Evolutionary conservation across 2,329 filamentous ascomycete species (phyloP).

Genomic region (Fusarium sarcochroum): DNA sequence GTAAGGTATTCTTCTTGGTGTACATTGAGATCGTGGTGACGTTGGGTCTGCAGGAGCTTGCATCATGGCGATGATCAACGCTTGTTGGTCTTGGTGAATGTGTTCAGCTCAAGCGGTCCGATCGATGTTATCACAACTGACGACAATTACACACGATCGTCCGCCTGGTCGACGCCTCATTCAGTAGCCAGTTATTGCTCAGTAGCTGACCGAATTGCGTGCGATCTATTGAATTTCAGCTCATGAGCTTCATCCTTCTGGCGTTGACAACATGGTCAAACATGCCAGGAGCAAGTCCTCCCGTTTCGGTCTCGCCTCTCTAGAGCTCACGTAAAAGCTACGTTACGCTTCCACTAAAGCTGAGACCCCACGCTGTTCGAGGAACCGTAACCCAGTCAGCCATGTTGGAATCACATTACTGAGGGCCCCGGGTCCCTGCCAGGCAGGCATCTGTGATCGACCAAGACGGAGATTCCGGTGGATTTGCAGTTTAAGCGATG

Average conservation of each 20-base stretch:
- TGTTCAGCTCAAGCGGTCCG: background rate
- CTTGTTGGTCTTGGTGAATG: background rate
- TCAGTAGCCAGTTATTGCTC: conserved; percentile 6
- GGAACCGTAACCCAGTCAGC: conserved; percentile 37
- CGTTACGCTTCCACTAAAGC: conserved; percentile 16
- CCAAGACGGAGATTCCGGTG: conserved; percentile 25
- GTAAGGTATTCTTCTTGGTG: background rate
- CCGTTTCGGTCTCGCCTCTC: conserved; percentile 11
- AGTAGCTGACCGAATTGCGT: conserved; percentile 23
- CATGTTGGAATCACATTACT: conserved; percentile 8
- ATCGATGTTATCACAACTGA: conserved; percentile 13
- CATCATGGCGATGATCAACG: conserved; percentile 5
- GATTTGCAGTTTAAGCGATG: conserved; percentile 25
- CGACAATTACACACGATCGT: conserved; percentile 6
- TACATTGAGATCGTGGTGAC: conserved; percentile 1
- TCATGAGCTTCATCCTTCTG: conserved; percentile 4
- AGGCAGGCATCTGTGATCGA: conserved; percentile 35
- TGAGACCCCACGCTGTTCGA: conserved; percentile 29
- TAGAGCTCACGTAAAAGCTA: conserved; percentile 19
- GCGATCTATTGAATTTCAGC: conserved; percentile 19
- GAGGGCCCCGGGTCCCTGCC: conserved; percentile 15
- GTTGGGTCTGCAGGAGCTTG: conserved; percentile 6
- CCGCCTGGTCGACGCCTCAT: conserved; percentile 5
- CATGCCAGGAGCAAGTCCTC: conserved; percentile 2
- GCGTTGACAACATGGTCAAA: background rate